Conservation (phyloP, 192 early-diverging fungal genomes). For the Funneliformis mosseae region DNA sequence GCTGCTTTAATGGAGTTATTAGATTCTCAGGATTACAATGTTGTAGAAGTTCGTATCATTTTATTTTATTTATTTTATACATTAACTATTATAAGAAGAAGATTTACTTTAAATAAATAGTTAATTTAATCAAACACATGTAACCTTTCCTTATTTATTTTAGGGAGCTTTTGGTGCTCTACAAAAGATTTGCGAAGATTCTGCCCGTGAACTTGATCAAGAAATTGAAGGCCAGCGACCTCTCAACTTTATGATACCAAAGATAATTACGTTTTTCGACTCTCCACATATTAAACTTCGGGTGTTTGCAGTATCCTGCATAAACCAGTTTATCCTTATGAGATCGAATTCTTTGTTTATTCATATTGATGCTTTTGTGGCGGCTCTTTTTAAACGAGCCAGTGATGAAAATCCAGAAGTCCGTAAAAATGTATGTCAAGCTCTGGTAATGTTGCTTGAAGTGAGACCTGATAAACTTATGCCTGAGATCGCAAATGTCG, state of each 20-base stretch:
- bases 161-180: constrained; percentile 85
- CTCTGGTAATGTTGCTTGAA: constrained; percentile 89
- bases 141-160: neutral
- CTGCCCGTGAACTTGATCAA: constrained; percentile 74
- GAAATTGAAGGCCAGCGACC: constrained; percentile 72
- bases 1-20: constrained; percentile 76
- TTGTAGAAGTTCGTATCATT: constrained; percentile 70
- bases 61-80: neutral
- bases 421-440: constrained; percentile 92
- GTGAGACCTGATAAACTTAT: constrained; percentile 81
- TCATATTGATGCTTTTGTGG: constrained; percentile 71
- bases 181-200: constrained; percentile 97
- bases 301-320: constrained; percentile 77
- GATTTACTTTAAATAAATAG: neutral
- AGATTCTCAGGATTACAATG: constrained; percentile 65
- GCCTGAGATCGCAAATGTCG: constrained; percentile 84
- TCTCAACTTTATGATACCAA: constrained; percentile 85
- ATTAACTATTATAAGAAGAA: neutral
- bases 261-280: constrained; percentile 84
- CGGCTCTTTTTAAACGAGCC: constrained; percentile 80
- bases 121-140: neutral
- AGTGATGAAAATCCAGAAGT: constrained; percentile 83
- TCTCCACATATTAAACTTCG: constrained; percentile 76
- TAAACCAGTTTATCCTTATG: constrained; percentile 85
- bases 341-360: constrained; percentile 73